Evolutionary conservation across 179 eudicot genomes (phyloP).

Genomic region (Drosera spatulata): DNA sequence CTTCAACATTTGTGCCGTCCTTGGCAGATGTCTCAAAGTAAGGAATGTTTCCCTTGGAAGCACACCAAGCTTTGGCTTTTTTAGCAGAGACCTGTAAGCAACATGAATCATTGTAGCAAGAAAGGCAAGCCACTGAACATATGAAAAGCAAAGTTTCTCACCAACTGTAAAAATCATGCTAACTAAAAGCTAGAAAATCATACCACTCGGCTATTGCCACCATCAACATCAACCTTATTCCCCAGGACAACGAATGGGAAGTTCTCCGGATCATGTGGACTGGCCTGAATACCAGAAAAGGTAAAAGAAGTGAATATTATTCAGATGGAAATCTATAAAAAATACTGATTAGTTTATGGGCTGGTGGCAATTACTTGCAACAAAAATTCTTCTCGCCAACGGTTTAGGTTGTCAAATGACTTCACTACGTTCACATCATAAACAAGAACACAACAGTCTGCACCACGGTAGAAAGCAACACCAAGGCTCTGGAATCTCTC

Average conservation of each 20-base stretch:
- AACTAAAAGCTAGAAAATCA: slow-evolving; percentile 5
- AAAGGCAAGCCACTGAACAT: slow-evolving; percentile 1
- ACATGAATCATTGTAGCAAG: slow-evolving; percentile 8
- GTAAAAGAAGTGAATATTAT: neutral
- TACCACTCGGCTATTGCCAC: slow-evolving; percentile 66
- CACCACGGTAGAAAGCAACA: slow-evolving; percentile 89
- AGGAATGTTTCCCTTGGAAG: slow-evolving; percentile 71
- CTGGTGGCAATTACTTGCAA: slow-evolving; percentile 37
- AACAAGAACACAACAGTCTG: slow-evolving; percentile 85
- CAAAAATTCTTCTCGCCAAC: slow-evolving; percentile 84
- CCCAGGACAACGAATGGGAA: slow-evolving; percentile 88
- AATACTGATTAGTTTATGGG: neutral
- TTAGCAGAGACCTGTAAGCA: slow-evolving; percentile 55
- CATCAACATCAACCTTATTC: slow-evolving; percentile 72
- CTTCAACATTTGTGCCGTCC: slow-evolving; percentile 68
- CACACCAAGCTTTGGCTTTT: slow-evolving; percentile 83
- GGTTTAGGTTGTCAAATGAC: slow-evolving; percentile 74
- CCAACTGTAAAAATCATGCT: neutral
- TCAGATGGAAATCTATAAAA: neutral
- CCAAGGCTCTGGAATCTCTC: slow-evolving; percentile 91
- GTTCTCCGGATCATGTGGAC: slow-evolving; percentile 79
- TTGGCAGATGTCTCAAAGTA: slow-evolving; percentile 78
- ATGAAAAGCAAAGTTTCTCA: neutral
- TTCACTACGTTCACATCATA: slow-evolving; percentile 78
- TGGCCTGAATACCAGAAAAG: slow-evolving; percentile 37